Percentiles rank a stretch among this genome's conserved stretches.
These are phyloP conservation scores for Fusarium decemcellulare DNA, from an alignment of 2,329 filamentous ascomycete genomes.

Conservation along the genomic window DNA sequence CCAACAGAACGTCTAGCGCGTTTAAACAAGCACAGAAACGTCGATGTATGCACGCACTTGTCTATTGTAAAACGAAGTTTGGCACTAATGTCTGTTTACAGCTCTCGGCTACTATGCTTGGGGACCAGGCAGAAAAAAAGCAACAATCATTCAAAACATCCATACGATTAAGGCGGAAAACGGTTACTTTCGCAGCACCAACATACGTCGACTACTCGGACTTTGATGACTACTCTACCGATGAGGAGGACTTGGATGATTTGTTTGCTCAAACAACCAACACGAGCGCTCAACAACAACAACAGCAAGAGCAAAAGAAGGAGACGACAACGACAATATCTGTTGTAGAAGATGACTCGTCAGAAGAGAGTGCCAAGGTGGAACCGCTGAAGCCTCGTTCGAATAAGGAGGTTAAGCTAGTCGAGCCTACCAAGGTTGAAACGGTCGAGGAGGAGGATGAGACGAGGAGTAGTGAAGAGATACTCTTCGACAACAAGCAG, in stretches of 20 bases:
- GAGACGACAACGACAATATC: slow-evolving; percentile 48
- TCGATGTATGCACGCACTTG: slow-evolving; percentile 80
- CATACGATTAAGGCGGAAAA: slow-evolving; percentile 88
- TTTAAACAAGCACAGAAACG: slow-evolving; percentile 97
- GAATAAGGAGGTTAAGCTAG: slow-evolving; percentile 57
- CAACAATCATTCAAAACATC: slow-evolving; percentile 84
- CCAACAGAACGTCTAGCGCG: slow-evolving; percentile 94
- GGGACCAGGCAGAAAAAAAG: slow-evolving; percentile 79
- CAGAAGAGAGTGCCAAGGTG: slow-evolving; percentile 69
- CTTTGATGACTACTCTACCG: slow-evolving; percentile 87
- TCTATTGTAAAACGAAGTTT: neutral
- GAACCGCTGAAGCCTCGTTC: slow-evolving; percentile 67
- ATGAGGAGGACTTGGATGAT: slow-evolving; percentile 73
- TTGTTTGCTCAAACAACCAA: slow-evolving; percentile 52
- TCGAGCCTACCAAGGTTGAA: slow-evolving; percentile 51
- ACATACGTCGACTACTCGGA: slow-evolving; percentile 93
- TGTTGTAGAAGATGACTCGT: slow-evolving; percentile 49
- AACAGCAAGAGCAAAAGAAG: slow-evolving; percentile 49
- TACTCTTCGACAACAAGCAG: slow-evolving; percentile 69
- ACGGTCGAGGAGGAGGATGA: slow-evolving; percentile 53
- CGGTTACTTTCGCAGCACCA: slow-evolving; percentile 86
- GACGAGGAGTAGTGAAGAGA: slow-evolving; percentile 74
- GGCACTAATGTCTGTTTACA: slow-evolving; percentile 48
- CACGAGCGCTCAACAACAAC: slow-evolving; percentile 45
- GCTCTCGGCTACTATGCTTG: slow-evolving; percentile 74